These are phyloP conservation scores for Mortierella sp. DNA, from an alignment of 371 early-diverging fungal species.

Conservation along the genomic window DNA sequence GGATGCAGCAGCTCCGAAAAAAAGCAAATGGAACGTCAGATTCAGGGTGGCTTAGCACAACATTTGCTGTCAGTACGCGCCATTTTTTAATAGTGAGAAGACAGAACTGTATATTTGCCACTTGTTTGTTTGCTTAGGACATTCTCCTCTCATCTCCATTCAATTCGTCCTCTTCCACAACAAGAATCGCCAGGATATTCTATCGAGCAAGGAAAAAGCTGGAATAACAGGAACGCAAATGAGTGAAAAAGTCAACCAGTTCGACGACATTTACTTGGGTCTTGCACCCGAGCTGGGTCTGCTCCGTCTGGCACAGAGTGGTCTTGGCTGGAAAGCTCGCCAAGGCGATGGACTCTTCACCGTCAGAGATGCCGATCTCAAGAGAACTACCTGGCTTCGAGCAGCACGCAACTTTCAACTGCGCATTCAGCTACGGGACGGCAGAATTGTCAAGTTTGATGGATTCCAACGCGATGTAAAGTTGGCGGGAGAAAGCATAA, in stretches of 20 bases:
- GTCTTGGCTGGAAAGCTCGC: slow-evolving; percentile 86
- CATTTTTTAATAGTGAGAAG: no score
- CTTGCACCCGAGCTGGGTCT: slow-evolving; percentile 62
- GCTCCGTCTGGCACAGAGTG: slow-evolving; percentile 81
- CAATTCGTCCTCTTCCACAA: no score
- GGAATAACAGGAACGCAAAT: slow-evolving; percentile 7
- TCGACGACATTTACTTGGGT: slow-evolving; percentile 58
- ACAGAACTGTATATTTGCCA: no score
- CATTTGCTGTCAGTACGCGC: not conserved
- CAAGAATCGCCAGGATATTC: no score
- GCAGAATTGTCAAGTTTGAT: slow-evolving; percentile 85
- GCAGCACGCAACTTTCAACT: slow-evolving; percentile 89
- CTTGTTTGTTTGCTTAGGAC: no score
- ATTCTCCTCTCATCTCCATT: no score
- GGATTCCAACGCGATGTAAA: slow-evolving; percentile 85
- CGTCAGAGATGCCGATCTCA: slow-evolving; percentile 75
- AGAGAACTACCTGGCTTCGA: slow-evolving; percentile 78
- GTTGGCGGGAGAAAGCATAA: no score
- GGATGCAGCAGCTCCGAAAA: not conserved
- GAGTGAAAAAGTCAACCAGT: slow-evolving; percentile 53
- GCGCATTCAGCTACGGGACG: slow-evolving; percentile 78
- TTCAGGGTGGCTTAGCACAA: not conserved
- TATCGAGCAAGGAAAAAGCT: no score
- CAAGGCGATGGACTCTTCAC: slow-evolving; percentile 68
- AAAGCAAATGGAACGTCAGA: not conserved